Conservation (phyloP, 345 rosid species). For the Sonneratia caseolaris region DNA sequence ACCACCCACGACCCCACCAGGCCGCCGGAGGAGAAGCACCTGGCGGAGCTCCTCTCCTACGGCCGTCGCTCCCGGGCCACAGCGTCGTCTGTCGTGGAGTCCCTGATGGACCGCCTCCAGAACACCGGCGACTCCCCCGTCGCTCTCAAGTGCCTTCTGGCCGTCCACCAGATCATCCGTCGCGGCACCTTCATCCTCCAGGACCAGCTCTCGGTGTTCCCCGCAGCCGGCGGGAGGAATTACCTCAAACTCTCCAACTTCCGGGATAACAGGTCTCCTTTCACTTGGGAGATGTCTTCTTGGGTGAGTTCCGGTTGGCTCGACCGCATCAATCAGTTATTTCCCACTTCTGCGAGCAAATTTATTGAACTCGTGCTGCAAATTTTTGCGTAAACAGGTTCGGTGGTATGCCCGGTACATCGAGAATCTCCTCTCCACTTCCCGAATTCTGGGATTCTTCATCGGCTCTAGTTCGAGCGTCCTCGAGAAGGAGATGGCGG, state of each 20-base stretch:
- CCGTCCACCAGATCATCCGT: conserved; percentile 50
- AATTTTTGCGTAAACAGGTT: conserved; percentile 11
- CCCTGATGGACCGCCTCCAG: conserved; percentile 85
- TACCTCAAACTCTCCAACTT: conserved; percentile 69
- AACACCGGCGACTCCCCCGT: conserved; percentile 66
- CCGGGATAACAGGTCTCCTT: conserved; percentile 45
- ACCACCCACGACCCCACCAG: conserved; percentile 61
- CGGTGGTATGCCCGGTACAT: conserved; percentile 76
- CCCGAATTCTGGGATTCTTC: conserved; percentile 58
- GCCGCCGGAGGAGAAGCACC: conserved; percentile 45
- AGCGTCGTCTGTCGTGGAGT: conserved; percentile 51
- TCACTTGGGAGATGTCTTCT: conserved; percentile 8
- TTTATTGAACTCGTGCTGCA: not conserved
- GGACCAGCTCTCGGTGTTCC: conserved; percentile 78
- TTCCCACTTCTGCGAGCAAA: too few species aligned
- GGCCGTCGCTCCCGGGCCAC: conserved; percentile 71
- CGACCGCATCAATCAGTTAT: too few species aligned
- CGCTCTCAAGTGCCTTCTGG: conserved; percentile 63
- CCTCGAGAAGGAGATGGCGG: conserved; percentile 35
- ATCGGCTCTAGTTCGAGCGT: conserved; percentile 45
- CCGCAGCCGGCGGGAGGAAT: conserved; percentile 72
- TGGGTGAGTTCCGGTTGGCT: too few species aligned
- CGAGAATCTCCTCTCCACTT: conserved; percentile 51
- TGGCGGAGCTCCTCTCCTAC: conserved; percentile 51
- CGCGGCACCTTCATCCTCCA: conserved; percentile 83